Base-by-base conservation (phyloP, 2,329 filamentous ascomycete species). In the Sordariomycetes sp. region DNA sequence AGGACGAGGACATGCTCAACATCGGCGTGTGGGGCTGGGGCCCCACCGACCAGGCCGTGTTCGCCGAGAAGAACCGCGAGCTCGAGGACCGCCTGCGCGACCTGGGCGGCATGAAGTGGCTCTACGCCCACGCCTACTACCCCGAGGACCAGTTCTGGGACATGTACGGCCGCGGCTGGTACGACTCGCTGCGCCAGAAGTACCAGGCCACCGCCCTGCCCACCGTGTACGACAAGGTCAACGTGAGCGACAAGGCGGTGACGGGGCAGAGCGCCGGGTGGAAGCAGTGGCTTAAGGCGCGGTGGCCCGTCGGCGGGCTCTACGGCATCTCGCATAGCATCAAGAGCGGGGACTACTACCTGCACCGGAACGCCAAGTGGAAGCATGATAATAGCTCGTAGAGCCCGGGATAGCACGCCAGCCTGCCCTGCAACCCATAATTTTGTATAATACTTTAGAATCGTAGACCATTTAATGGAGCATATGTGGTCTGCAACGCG, bases 61-160 rank as follows among this genome's bases (percentile, higher is more conserved):
- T 92, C 65, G 76, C 92, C 1, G 68, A 71, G 46, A 81, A 82
- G 64, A 95, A 95, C 71, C 80, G 86, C 35, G 78, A 77, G 51
- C 77, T 95, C 22, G 90, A 95, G 72, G 72, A 75, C 22, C 87
- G 87, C 66, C 80, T 92, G 3, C 75, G 76, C 54, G 77, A 83
- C 62, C 79, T 94, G 1, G 85, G 85, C 53, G 90, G 90, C 2
- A 82, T 88, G 75, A 95, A 95, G 74, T 94, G 89, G 87, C 75
- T 95, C 14, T 95, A 96, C 70, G 89, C 90, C 2, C 88, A 93
- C 66, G 87, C 89, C 0, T 95, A 91, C 73, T 94, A 94, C 69
- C 79, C 80, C n/a, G 80, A 88, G 66, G 73, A 79, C 0, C 82
- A 88, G 66, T 90, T 89, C 71, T 89, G 85, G 85, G 65, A 72